A percentile compares a stretch with the other conserved stretches of the same genome.
These are phyloP conservation scores for Eimeria tenella DNA, from an alignment of 169 alveolate species.

Conservation along the genomic window DNA sequence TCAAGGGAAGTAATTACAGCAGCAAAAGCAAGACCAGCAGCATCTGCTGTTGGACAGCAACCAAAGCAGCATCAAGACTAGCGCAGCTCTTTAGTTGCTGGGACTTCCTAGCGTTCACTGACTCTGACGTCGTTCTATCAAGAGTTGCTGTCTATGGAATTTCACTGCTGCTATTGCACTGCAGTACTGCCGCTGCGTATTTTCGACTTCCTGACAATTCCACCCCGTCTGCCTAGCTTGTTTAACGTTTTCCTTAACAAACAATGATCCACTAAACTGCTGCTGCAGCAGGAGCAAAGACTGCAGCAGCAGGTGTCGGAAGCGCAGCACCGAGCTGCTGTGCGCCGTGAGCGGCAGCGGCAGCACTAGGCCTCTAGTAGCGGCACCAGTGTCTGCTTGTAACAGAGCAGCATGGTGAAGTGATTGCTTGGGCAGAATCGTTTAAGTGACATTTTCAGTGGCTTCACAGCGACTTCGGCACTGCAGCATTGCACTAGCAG, in stretches of 20 bases:
- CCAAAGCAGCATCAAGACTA: background rate
- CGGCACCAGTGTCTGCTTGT: too few relatives aligned
- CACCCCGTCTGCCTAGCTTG: background rate
- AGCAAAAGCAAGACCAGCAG: background rate
- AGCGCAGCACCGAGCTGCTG: background rate
- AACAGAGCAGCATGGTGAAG: too few relatives aligned
- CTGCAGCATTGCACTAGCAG: background rate
- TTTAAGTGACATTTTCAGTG: too few relatives aligned
- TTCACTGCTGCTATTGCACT: background rate
- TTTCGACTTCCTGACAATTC: background rate
- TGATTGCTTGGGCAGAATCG: too few relatives aligned
- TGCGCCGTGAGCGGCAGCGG: background rate
- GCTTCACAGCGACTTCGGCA: background rate
- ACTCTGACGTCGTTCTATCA: background rate
- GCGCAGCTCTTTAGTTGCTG: background rate
- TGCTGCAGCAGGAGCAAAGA: constrained; percentile 14
- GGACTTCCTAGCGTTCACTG: background rate
- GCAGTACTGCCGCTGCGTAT: background rate
- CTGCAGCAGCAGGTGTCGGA: background rate
- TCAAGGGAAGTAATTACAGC: background rate
- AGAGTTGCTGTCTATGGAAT: background rate
- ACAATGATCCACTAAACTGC: background rate
- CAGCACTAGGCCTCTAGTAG: too few relatives aligned
- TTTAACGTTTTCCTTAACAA: background rate
- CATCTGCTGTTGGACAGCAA: background rate